Conservation (phyloP, 1,284 basidiomycete species). For the Kalmanozyma brasiliensis region DNA sequence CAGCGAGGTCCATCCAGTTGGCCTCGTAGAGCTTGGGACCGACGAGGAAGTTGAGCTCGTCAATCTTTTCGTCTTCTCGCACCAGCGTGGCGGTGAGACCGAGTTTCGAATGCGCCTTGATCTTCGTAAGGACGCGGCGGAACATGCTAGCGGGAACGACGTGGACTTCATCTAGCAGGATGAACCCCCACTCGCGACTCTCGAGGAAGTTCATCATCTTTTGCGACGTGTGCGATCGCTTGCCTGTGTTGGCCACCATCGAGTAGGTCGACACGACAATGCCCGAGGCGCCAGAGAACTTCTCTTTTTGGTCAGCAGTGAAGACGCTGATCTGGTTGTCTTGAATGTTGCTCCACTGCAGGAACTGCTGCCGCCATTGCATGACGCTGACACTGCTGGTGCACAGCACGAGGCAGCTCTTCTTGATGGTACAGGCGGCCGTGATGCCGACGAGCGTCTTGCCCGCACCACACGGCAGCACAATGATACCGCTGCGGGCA, state of each 20-base stretch:
- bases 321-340: constrained; percentile 67
- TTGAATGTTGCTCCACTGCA: constrained; percentile 68
- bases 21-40: constrained; percentile 99
- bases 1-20: constrained; percentile 99
- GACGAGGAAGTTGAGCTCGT: constrained; percentile 98
- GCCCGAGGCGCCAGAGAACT: constrained; percentile 65
- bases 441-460: constrained; percentile 99
- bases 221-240: constrained; percentile 67
- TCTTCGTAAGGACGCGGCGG: constrained; percentile 67
- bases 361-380: constrained; percentile 67
- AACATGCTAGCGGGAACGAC: constrained; percentile 68
- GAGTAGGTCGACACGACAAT: constrained; percentile 68
- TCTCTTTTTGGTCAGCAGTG: constrained; percentile 66
- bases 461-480: constrained; percentile 96
- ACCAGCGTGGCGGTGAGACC: constrained; percentile 80
- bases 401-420: constrained; percentile 96
- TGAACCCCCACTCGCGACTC: constrained; percentile 67
- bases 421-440: constrained; percentile 98
- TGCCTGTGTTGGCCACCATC: constrained; percentile 68
- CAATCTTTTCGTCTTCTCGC: constrained; percentile 98
- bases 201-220: constrained; percentile 69
- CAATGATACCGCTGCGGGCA: constrained; percentile 88
- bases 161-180: constrained; percentile 67
- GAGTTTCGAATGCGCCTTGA: constrained; percentile 67
- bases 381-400: constrained; percentile 67